Evolutionary conservation across 352 stramenopile species (phyloP).

Genomic region (Blastocystis sp.): DNA sequence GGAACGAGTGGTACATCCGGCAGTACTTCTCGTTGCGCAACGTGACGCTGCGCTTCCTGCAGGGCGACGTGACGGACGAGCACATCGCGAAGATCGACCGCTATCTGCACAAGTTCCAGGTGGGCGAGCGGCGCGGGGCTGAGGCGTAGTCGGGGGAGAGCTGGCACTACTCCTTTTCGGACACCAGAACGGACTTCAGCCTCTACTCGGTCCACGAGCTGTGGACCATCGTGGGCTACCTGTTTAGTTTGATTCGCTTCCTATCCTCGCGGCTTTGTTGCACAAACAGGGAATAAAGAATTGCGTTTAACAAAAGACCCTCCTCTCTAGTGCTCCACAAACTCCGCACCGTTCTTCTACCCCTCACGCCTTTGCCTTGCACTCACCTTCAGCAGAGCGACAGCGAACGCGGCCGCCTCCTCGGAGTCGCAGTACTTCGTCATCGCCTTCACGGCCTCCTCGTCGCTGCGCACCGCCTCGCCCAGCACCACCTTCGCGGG

Average conservation of each 20-base stretch:
- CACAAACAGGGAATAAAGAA: background rate
- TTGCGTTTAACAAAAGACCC: background rate
- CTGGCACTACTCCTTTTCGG: slow-evolving; percentile 22
- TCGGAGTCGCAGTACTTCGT: slow-evolving; percentile 16
- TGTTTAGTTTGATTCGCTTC: slow-evolving; percentile 14
- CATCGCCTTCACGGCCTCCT: slow-evolving; percentile 33
- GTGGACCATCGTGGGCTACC: slow-evolving; percentile 18
- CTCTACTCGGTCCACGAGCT: slow-evolving; percentile 26
- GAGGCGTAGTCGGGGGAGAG: background rate
- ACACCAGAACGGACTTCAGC: slow-evolving; percentile 15
- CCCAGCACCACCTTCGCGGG: slow-evolving; percentile 30
- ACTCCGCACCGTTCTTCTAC: background rate
- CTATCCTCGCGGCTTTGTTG: background rate
- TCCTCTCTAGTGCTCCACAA: background rate
- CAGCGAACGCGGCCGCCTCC: slow-evolving; percentile 24
- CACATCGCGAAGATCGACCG: slow-evolving; percentile 16
- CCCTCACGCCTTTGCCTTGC: background rate
- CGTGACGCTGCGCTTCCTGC: background rate
- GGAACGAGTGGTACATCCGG: background rate
- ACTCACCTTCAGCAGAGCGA: slow-evolving; percentile 3
- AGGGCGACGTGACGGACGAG: background rate
- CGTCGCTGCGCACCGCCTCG: background rate
- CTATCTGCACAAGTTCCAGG: slow-evolving; percentile 45
- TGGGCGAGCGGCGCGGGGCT: background rate
- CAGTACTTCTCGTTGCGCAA: background rate